Evolutionary conservation across 2,329 filamentous ascomycete species (phyloP), one percentile per base, ranked within the genome.

Genomic region (Fusarium chlamydosporum): DNA sequence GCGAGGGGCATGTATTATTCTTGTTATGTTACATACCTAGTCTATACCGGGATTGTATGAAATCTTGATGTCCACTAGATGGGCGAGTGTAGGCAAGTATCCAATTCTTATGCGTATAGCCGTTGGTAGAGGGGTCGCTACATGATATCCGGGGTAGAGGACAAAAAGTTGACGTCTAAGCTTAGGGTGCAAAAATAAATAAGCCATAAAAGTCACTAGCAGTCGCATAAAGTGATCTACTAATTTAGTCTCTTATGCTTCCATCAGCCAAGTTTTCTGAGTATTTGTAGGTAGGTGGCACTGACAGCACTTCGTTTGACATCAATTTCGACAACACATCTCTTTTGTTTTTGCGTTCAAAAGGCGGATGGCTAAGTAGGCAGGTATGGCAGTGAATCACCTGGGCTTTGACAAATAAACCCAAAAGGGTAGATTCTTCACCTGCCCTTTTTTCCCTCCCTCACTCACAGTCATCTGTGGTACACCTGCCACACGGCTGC

Each of bases 371-470:
- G 5, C 23, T 23, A 31, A 23, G 6, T 23, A 31, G 34, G 6
- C 18, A 35, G 10, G 15, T 18, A 51, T 27, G 33, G 26, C 43
- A 42, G 51, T 53, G 67, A 68, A 60, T 68, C 53, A 61, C 38
- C 26, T 12, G n/a, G 12, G 9, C 15, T 12, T 56, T 61, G 34
- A 41, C 47, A 34, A 61, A 61, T 47, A 29, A 61, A 16, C n/a
- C 13, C 15, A 20, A 37, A 29, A 51, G 34, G 37, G 23, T 26
- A 34, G 20, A 34, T 51, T 20, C 41, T 34, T 62, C 51, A 56
- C 31, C 41, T 56, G 33, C 51, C 54, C 52, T 56, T 51, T 48
- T 54, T 56, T 26, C 33, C 40, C 46, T 42, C 34, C 41, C 42
- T 41, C 55, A 38, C 47, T 23, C 23, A 40, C 34, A 45, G 23